Base-by-base conservation (phyloP, 2,329 filamentous ascomycete species). In the Monilinia fructicola region DNA sequence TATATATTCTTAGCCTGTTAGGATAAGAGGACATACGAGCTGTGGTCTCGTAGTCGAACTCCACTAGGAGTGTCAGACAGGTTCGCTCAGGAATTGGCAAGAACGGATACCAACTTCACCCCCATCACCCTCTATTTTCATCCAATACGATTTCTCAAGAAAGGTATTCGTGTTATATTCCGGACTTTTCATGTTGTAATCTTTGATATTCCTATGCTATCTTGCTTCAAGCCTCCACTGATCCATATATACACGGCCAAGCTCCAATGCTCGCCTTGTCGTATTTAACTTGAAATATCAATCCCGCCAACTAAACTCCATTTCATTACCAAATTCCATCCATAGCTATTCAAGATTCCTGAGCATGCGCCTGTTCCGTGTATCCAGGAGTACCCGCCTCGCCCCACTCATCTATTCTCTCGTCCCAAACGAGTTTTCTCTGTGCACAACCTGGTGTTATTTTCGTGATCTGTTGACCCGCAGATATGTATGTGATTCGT, bases 371-470 rank as follows among this genome's bases (percentile, higher is more conserved):
- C 58, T 50, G 44, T 50, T 50, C 58, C 44, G 44, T 61, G 14
- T 61, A 40, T 38, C 44, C 58, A 61, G 58, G 58, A 50, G 58
- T 38, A 21, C 58, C 58, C 18, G 58, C 58, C 58, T 61, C 58
- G 5, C 31, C 44, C 31, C 6, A 40, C 44, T 50, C 31, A 18
- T 21, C 58, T 61, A 26, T 50, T 26, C 23, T 11, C 44, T 50
- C 28, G 12, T 18, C 16, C 44, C 14, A 26, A 40, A 18, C 58
- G 58, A 61, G 31, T 26, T 38, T 23, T 12, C 58, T 61, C 18
- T 4, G 44, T 35, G 21, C 14, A 40, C 21, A 9, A 35, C 44
- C 44, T 48, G 44, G 31, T 31, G 56, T 59, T 42, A 14, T 50
- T 21, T 21, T 38, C 44, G 28, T 40, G 28, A 48, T 48, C 44